Evolutionary conservation across 108 stramenopile genomes (phyloP).

Genomic region (Tribonema minus): DNA sequence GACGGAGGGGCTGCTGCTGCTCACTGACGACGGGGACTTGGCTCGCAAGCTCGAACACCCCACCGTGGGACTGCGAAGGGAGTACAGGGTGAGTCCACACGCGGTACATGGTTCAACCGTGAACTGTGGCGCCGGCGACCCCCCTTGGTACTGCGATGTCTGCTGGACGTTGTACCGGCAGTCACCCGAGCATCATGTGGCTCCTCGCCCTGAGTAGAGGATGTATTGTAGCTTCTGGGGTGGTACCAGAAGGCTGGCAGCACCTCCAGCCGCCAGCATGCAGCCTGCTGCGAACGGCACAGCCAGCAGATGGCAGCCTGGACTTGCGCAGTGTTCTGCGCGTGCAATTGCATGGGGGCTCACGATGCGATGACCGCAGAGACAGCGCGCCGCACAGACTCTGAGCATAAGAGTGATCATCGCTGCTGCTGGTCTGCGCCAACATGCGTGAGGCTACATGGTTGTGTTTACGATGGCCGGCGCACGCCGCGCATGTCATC

Average conservation of each 20-base stretch:
- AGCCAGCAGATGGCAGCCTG: no score
- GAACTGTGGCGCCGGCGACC: neutral
- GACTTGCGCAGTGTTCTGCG: no score
- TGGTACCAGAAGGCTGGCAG: no score
- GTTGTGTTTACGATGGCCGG: neutral
- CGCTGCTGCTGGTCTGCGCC: neutral
- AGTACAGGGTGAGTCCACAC: slow-evolving; percentile 2
- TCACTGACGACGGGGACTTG: slow-evolving; percentile 24
- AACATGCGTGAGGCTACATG: neutral
- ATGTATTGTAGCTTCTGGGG: neutral
- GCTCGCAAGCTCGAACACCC: slow-evolving; percentile 26
- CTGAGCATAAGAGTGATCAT: neutral
- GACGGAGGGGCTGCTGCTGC: slow-evolving; percentile 27
- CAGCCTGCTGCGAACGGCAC: no score
- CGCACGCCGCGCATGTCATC: neutral
- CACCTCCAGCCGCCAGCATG: no score
- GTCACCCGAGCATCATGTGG: neutral
- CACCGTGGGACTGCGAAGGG: slow-evolving; percentile 3
- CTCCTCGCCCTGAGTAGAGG: neutral
- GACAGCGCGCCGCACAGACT: no score
- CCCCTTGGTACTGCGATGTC: neutral
- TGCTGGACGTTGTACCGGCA: neutral
- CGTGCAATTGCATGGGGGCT: no score
- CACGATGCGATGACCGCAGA: no score
- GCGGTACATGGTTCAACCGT: neutral